Evolutionary conservation across 176 grass and related monocot genomes (phyloP).

Genomic region (Lolium perenne): DNA sequence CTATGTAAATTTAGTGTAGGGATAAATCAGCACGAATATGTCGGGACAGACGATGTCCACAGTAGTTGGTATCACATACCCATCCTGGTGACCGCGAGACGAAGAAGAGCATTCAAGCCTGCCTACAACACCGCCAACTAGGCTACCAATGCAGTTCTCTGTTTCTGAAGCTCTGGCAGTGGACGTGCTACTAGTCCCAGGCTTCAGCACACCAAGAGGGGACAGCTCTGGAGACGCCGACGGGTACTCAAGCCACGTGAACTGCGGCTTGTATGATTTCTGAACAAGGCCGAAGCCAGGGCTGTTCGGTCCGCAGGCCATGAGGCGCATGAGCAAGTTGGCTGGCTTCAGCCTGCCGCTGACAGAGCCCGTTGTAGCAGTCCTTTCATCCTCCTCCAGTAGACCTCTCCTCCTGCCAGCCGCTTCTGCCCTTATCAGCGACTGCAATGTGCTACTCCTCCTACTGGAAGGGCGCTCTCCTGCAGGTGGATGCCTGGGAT

Average conservation of each 20-base stretch:
- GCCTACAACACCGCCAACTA: conserved; percentile 21
- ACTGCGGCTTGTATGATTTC: conserved; percentile 39
- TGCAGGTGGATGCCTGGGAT: not conserved
- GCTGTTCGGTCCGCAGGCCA: conserved; percentile 68
- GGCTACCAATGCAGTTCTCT: conserved; percentile 42
- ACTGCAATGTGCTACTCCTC: conserved; percentile 66
- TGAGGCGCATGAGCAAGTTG: conserved; percentile 68
- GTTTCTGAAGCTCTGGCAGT: conserved; percentile 45
- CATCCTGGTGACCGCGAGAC: conserved; percentile 38
- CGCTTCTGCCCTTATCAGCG: conserved; percentile 71
- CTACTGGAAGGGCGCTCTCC: not conserved
- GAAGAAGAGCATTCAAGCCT: conserved; percentile 35
- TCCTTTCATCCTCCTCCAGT: conserved; percentile 43
- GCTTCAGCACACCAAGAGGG: conserved; percentile 44
- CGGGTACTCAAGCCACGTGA: conserved; percentile 36
- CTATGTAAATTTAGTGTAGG: not conserved
- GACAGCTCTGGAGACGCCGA: conserved; percentile 57
- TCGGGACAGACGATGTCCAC: not conserved
- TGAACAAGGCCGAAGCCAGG: conserved; percentile 56
- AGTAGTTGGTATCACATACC: not conserved
- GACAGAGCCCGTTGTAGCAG: not conserved
- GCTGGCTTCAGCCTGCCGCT: conserved; percentile 56
- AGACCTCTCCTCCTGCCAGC: conserved; percentile 48
- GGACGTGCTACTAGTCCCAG: not conserved
- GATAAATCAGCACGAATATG: not conserved